phyloP scores from a whole-genome alignment of 2,329 filamentous ascomycete genomes.

The Calonectria fujianensis region DNA sequence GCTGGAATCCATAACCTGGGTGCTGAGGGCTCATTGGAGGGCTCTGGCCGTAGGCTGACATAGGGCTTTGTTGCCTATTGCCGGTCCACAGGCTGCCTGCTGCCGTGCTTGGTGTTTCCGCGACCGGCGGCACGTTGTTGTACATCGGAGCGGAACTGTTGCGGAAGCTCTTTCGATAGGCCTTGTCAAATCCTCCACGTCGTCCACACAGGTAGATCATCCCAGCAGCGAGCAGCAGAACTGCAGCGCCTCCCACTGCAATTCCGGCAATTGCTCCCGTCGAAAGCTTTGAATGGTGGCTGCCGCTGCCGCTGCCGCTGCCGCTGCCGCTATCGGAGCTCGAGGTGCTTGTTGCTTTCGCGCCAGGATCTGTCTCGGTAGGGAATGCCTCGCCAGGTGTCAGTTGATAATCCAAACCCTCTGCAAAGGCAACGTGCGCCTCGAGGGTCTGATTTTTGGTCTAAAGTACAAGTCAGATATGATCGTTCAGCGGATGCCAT shows the following conservation, averaged over 20 bases:
- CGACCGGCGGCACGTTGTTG: constrained; percentile 35
- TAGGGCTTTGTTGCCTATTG: constrained; percentile 46
- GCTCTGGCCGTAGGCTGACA: constrained; percentile 57
- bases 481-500: not conserved
- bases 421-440: constrained; percentile 67
- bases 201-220: constrained; percentile 70
- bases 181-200: constrained; percentile 56
- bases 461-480: constrained; percentile 59
- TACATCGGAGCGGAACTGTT: constrained; percentile 31
- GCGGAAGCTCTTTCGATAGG: constrained; percentile 55
- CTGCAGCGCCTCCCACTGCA: constrained; percentile 69
- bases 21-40: constrained; percentile 60
- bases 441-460: constrained; percentile 66
- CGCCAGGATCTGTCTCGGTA: constrained; percentile 62
- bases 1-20: constrained; percentile 48
- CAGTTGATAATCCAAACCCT: constrained; percentile 71
- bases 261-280: constrained; percentile 77
- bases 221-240: constrained; percentile 64
- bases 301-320: constrained; percentile 18
- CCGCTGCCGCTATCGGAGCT: constrained; percentile 29
- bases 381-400: constrained; percentile 74
- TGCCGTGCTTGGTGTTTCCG: constrained; percentile 47
- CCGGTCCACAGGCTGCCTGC: constrained; percentile 46
- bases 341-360: constrained; percentile 30
- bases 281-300: constrained; percentile 45